phyloP scores from a whole-genome alignment of 805 yeast genomes.

The Wickerhamiella australiensis region DNA sequence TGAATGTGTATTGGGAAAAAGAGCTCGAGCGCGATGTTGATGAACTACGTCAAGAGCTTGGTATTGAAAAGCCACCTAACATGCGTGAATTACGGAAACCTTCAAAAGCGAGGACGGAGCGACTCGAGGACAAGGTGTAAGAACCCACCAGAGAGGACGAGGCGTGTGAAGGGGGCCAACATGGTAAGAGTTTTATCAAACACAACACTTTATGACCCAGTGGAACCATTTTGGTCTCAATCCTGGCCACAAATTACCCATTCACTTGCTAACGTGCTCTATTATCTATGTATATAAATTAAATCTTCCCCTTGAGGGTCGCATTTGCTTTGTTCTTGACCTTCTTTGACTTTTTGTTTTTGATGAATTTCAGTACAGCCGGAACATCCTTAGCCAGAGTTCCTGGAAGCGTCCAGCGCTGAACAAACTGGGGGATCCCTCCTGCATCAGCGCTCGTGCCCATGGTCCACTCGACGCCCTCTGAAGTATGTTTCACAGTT shows the following conservation, averaged over 20 bases:
- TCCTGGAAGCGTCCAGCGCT: slow-evolving; percentile 25
- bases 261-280: too few species aligned
- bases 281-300: not conserved
- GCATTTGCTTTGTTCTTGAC: too few species aligned
- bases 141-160: too few species aligned
- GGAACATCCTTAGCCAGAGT: slow-evolving; percentile 31
- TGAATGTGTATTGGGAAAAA: slow-evolving; percentile 89
- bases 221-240: too few species aligned
- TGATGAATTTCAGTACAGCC: slow-evolving; percentile 24
- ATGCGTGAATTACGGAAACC: slow-evolving; percentile 49
- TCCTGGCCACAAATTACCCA: too few species aligned
- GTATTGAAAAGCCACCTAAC: slow-evolving; percentile 69
- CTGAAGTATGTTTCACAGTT: slow-evolving; percentile 20
- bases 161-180: too few species aligned
- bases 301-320: too few species aligned
- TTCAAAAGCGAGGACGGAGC: too few species aligned
- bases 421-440: slow-evolving; percentile 32
- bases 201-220: too few species aligned
- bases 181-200: too few species aligned
- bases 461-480: slow-evolving; percentile 30
- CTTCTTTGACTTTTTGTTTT: slow-evolving; percentile 15
- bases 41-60: slow-evolving; percentile 58
- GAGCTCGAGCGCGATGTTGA: slow-evolving; percentile 57
- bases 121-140: too few species aligned
- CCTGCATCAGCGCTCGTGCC: slow-evolving; percentile 33